phyloP scores from a whole-genome alignment of 1,284 basidiomycete genomes.

The Heterobasidion parviporum region DNA sequence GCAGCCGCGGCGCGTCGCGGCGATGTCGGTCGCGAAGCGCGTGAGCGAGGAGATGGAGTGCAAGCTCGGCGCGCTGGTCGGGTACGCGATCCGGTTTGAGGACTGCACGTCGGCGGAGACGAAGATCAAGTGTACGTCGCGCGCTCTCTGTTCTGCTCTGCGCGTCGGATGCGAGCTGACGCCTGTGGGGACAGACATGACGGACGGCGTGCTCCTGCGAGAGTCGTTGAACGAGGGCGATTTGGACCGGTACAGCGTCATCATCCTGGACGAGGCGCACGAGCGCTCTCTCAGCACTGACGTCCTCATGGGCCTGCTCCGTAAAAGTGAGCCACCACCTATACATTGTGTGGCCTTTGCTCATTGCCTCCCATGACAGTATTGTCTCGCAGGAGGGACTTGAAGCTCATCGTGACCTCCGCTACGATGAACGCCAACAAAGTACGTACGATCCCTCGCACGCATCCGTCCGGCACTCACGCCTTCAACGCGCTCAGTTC shows the following conservation, averaged over 20 bases:
- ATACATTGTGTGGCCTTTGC: slow-evolving; percentile 7
- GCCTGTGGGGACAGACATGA: slow-evolving; percentile 67
- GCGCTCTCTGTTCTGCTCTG: not conserved
- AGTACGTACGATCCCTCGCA: slow-evolving; percentile 30
- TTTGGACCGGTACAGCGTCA: slow-evolving; percentile 89
- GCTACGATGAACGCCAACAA: slow-evolving; percentile 99
- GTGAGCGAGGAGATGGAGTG: slow-evolving; percentile 96
- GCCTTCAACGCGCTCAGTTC: slow-evolving; percentile 51
- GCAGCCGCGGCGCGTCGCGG: slow-evolving; percentile 94
- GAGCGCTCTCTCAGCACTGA: slow-evolving; percentile 95
- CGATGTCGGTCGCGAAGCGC: slow-evolving; percentile 98
- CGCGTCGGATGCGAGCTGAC: slow-evolving; percentile 4
- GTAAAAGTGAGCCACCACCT: slow-evolving; percentile 63
- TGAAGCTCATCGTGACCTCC: slow-evolving; percentile 96
- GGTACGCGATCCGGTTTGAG: slow-evolving; percentile 97
- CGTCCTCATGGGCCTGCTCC: slow-evolving; percentile 91
- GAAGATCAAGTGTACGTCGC: slow-evolving; percentile 82
- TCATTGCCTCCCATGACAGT: slow-evolving; percentile 38
- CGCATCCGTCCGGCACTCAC: not conserved
- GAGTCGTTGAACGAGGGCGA: slow-evolving; percentile 96
- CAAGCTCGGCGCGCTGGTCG: slow-evolving; percentile 83
- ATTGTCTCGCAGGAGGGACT: slow-evolving; percentile 81
- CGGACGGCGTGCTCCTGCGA: slow-evolving; percentile 92
- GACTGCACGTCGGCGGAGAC: slow-evolving; percentile 91
- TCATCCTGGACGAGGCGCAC: slow-evolving; percentile 96